These are phyloP conservation scores for Globisporangium uncinulatum DNA, from an alignment of 352 stramenopile genomes.

Conservation along the genomic window DNA sequence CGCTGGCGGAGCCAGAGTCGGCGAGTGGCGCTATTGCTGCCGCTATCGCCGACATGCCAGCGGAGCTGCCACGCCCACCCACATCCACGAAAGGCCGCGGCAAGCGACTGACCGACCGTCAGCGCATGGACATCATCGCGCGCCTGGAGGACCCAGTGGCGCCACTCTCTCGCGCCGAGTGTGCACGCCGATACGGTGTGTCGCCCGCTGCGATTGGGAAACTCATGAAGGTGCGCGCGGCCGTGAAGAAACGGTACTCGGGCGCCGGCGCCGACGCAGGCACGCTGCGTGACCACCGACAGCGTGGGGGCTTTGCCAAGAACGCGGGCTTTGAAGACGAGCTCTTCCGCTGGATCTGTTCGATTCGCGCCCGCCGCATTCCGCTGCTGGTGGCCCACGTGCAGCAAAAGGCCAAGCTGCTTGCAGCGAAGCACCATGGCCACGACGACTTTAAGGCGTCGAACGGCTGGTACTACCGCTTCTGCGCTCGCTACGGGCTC, in stretches of 20 bases:
- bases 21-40: neutral
- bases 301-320: constrained; percentile 62
- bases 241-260: constrained; percentile 66
- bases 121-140: constrained; percentile 75
- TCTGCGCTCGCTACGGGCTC: constrained; percentile 61
- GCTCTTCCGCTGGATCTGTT: constrained; percentile 63
- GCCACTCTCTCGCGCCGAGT: constrained; percentile 50
- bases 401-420: constrained; percentile 49
- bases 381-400: constrained; percentile 46
- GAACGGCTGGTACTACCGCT: constrained; percentile 78
- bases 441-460: constrained; percentile 51
- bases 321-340: constrained; percentile 55
- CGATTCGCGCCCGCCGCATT: constrained; percentile 35
- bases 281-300: constrained; percentile 36
- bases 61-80: neutral
- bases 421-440: constrained; percentile 32
- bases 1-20: neutral
- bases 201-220: constrained; percentile 71
- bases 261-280: constrained; percentile 29
- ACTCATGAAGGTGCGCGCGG: constrained; percentile 67
- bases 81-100: constrained; percentile 37
- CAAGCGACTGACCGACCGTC: constrained; percentile 60
- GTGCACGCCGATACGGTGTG: constrained; percentile 58
- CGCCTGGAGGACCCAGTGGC: constrained; percentile 46
- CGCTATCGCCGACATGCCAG: neutral